These are phyloP conservation scores for Nematocida ausubeli DNA, from an alignment of 371 early-diverging fungal species.

Conservation along the genomic window DNA sequence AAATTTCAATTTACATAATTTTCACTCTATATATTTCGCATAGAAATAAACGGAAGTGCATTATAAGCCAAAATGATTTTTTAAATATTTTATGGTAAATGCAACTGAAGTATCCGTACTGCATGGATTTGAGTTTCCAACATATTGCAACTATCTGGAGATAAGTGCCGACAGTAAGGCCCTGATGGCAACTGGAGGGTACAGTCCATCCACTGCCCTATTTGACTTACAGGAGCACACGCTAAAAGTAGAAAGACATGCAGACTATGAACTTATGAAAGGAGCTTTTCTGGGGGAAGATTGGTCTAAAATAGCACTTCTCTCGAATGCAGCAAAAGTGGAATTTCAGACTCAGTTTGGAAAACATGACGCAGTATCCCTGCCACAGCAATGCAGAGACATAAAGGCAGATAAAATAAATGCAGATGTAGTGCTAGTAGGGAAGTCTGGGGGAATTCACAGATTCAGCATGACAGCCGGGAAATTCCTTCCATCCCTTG, in stretches of 20 bases:
- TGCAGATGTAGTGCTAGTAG: slow-evolving; percentile 80
- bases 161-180: slow-evolving; percentile 78
- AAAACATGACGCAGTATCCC: slow-evolving; percentile 83
- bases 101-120: slow-evolving; percentile 41
- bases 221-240: slow-evolving; percentile 83
- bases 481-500: slow-evolving; percentile 73
- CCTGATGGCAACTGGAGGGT: slow-evolving; percentile 86
- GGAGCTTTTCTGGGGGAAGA: slow-evolving; percentile 79
- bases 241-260: slow-evolving; percentile 93
- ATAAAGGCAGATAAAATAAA: slow-evolving; percentile 80
- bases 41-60: no score
- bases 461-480: slow-evolving; percentile 88
- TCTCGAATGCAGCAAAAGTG: slow-evolving; percentile 83
- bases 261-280: slow-evolving; percentile 76
- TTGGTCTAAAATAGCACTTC: slow-evolving; percentile 85
- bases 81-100: slow-evolving; percentile 40
- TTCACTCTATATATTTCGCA: no score
- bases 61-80: slow-evolving; percentile 12
- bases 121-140: slow-evolving; percentile 81
- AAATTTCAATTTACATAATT: no score
- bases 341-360: slow-evolving; percentile 93
- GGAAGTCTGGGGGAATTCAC: slow-evolving; percentile 77
- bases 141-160: slow-evolving; percentile 78
- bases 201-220: slow-evolving; percentile 91
- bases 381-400: slow-evolving; percentile 77